A percentile compares a stretch with the other conserved stretches of the same genome.
phyloP scores from a whole-genome alignment of 2,329 filamentous ascomycete genomes.

The Penicillium sp. region DNA sequence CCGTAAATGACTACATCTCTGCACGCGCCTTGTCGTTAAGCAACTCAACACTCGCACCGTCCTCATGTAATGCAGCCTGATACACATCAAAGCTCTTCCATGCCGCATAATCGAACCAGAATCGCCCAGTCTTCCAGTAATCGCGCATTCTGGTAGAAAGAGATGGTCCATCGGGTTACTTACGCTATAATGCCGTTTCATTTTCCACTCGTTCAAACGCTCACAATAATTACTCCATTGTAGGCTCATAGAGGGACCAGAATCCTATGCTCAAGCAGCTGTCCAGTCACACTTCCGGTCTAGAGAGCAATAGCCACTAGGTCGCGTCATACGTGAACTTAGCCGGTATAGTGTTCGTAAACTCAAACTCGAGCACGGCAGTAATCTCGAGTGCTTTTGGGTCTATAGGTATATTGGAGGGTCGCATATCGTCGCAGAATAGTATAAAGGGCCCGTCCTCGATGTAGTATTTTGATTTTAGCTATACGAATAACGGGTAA shows the following conservation, averaged over 20 bases:
- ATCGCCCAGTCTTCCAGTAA: conserved; percentile 26
- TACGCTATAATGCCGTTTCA: conserved; percentile 11
- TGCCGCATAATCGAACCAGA: conserved; percentile 30
- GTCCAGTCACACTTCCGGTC: conserved; percentile 20
- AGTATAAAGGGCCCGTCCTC: conserved; percentile 36
- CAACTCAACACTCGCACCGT: conserved; percentile 20
- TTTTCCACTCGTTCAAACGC: conserved; percentile 24
- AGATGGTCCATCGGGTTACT: conserved; percentile 12
- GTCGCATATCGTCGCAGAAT: conserved; percentile 37
- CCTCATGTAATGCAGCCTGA: conserved; percentile 29
- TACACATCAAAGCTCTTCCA: conserved; percentile 29
- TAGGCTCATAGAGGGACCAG: conserved; percentile 22
- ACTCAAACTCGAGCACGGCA: conserved; percentile 37
- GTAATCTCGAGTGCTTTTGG: conserved; percentile 15
- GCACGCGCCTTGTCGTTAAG: conserved; percentile 23
- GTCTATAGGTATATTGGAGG: conserved; percentile 27
- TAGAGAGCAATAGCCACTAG: conserved; percentile 22
- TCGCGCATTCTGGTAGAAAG: conserved; percentile 26
- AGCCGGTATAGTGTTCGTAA: conserved; percentile 23
- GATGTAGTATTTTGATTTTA: conserved; percentile 31
- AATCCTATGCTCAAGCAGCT: conserved; percentile 23
- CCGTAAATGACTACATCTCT: conserved; percentile 28
- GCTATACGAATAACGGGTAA: conserved; percentile 36
- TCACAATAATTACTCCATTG: conserved; percentile 26
- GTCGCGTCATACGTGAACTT: conserved; percentile 21